Evolutionary conservation across 208 protist species (phyloP), one percentile per base, ranked within the genome.

Genomic region (Crithidia fasciculata): DNA sequence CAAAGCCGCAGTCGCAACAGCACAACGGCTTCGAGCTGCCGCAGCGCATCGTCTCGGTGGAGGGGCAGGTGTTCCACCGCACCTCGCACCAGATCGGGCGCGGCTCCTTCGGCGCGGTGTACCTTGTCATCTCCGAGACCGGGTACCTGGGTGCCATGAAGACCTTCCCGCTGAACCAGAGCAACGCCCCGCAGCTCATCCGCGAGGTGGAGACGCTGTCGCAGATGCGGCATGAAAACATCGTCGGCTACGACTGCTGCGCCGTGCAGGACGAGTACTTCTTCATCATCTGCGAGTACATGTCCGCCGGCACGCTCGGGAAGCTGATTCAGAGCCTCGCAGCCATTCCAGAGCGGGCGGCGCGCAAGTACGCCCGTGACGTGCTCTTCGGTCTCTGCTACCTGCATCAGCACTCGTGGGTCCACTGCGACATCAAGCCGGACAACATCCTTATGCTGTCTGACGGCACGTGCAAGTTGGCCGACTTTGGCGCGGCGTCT

Each of bases 201-300:
- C 81, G 82, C 70, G 89, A 96, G 72, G 87, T 96, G 16, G 80
- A 85, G 76, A 78, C 91, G 63, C 84, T 96, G 9, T 83, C 82
- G 47, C 76, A 73, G 60, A 78, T 94, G 56, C 88, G 89, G 85
- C 18, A 96, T 78, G 72, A 98, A 95, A 61, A 99, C 98, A 84
- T 99, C 98, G 66, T 94, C 77, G 66, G 94, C 80, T 82, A 99
- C 99, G 47, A 85, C 89, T 70, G 85, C 83, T 78, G 84, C 76
- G 73, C 91, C 80, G 58, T 92, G 66, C 60, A 85, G 67, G 68
- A 86, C 71, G 65, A 84, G 71, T 69, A 75, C 66, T 84, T 93
- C 28, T 79, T 95, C 63, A 82, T 98, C 41, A 86, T 93, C 8
- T 89, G 94, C 80, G 93, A 98, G 77, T 94, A 93, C 68, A 77